A percentile compares a stretch with the other conserved stretches of the same genome.
phyloP scores from a whole-genome alignment of 139 green algal species.

The Spirogloea muscicola region DNA sequence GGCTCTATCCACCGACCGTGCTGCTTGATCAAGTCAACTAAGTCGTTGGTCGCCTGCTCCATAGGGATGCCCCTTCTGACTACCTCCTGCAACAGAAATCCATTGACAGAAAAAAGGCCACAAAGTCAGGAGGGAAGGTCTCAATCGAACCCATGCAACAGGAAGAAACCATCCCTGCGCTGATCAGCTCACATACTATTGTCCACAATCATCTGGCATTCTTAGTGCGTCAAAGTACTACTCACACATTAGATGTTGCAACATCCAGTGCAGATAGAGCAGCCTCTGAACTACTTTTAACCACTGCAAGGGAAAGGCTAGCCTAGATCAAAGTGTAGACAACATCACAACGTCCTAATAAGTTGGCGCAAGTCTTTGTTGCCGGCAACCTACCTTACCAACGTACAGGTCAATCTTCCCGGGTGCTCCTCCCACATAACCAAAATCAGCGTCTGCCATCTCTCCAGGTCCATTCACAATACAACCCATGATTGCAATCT shows the following conservation, averaged over 20 bases:
- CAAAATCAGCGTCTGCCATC: slow-evolving; percentile 99
- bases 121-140: no score
- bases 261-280: no score
- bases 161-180: no score
- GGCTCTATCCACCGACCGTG: slow-evolving; percentile 84
- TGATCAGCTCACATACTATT: no score
- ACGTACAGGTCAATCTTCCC: slow-evolving; percentile 99
- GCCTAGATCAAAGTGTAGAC: no score
- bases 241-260: no score
- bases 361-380: not conserved
- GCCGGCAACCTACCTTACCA: slow-evolving; percentile 69
- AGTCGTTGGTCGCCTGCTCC: slow-evolving; percentile 75
- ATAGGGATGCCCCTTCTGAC: slow-evolving; percentile 80
- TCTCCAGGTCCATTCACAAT: slow-evolving; percentile 98
- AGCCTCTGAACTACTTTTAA: no score
- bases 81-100: slow-evolving; percentile 66
- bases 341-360: slow-evolving; percentile 10
- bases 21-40: slow-evolving; percentile 98
- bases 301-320: no score
- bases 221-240: no score
- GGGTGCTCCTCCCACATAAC: slow-evolving; percentile 63
- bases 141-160: no score
- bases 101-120: slow-evolving; percentile 74
- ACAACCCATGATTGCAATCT: slow-evolving; percentile 98
- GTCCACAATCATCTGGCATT: no score